phyloP scores from a whole-genome alignment of 257 asterid species.

The Sherardia arvensis region DNA sequence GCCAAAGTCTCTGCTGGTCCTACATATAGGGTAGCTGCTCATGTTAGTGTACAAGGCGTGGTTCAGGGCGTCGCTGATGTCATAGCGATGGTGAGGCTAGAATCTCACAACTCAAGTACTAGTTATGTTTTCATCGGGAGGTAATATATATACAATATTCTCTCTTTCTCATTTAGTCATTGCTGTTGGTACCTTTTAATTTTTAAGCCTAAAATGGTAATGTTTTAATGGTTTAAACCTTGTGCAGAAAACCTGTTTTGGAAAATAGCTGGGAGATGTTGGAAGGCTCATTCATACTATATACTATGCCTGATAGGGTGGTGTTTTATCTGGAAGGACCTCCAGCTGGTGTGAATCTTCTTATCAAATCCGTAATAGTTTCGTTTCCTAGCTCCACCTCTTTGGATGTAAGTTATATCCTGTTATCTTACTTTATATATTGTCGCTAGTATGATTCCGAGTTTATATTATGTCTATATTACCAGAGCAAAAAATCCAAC shows the following conservation, averaged over 20 bases:
- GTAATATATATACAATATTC: constrained; percentile 17
- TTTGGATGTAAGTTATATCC: constrained; percentile 41
- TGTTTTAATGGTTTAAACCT: constrained; percentile 14
- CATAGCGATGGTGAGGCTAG: constrained; percentile 60
- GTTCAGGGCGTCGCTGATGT: constrained; percentile 38
- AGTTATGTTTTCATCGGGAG: constrained; percentile 56
- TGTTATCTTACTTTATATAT: constrained; percentile 7
- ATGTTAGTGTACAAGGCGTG: constrained; percentile 49
- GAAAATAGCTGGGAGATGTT: constrained; percentile 52
- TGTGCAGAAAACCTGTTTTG: constrained; percentile 46
- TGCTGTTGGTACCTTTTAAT: neutral
- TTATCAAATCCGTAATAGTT: constrained; percentile 51
- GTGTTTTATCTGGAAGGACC: constrained; percentile 80
- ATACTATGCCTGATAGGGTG: constrained; percentile 46
- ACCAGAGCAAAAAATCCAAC: constrained; percentile 19
- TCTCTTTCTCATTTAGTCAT: neutral
- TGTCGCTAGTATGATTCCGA: neutral
- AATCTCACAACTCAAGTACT: constrained; percentile 35
- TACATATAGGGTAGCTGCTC: constrained; percentile 49
- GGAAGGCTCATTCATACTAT: constrained; percentile 60
- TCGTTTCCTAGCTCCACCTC: constrained; percentile 24
- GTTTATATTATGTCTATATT: no score
- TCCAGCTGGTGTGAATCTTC: constrained; percentile 63
- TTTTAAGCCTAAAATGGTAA: neutral
- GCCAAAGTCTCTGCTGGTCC: constrained; percentile 34